A percentile compares a stretch with the other conserved stretches of the same genome.
These are phyloP conservation scores for Gonium pectorale DNA, from an alignment of 139 green algal genomes.

Conservation along the genomic window DNA sequence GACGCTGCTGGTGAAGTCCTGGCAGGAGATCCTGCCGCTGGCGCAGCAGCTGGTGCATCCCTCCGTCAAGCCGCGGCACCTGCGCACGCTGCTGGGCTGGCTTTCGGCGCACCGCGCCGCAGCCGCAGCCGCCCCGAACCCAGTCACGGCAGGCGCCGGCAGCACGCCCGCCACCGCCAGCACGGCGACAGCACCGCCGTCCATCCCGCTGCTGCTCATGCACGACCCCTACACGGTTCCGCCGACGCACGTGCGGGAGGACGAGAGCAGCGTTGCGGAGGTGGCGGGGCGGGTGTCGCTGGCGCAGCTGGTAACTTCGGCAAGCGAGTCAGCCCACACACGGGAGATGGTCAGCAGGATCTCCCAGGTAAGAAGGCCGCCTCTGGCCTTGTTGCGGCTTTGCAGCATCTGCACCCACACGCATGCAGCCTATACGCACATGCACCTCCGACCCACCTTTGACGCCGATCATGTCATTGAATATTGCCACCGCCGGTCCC, in stretches of 20 bases:
- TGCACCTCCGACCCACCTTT: too few relatives aligned
- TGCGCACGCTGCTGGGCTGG: slow-evolving; percentile 54
- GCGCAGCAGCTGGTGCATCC: slow-evolving; percentile 44
- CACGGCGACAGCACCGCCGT: background rate
- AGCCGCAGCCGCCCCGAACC: slow-evolving; percentile 1
- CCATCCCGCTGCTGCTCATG: background rate
- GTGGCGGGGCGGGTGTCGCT: slow-evolving; percentile 23
- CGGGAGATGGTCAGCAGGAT: slow-evolving; percentile 31
- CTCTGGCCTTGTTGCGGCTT: too few relatives aligned
- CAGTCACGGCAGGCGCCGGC: too few relatives aligned
- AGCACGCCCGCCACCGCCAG: background rate
- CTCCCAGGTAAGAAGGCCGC: slow-evolving; percentile 25
- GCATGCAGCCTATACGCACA: too few relatives aligned
- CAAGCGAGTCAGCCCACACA: slow-evolving; percentile 42
- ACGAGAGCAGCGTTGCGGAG: background rate
- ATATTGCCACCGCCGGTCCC: too few relatives aligned
- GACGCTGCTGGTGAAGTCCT: slow-evolving; percentile 47
- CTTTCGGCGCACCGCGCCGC: slow-evolving; percentile 16
- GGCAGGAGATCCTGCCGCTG: slow-evolving; percentile 54
- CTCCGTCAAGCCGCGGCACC: slow-evolving; percentile 50
- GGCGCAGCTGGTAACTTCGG: slow-evolving; percentile 50
- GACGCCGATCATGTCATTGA: too few relatives aligned
- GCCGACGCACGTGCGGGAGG: slow-evolving; percentile 31
- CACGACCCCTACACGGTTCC: slow-evolving; percentile 6
- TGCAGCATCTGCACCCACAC: too few relatives aligned